Evolutionary conservation across 352 stramenopile genomes (phyloP), one percentile per base, ranked within the genome.

Genomic region (Pythium aphanidermatum): DNA sequence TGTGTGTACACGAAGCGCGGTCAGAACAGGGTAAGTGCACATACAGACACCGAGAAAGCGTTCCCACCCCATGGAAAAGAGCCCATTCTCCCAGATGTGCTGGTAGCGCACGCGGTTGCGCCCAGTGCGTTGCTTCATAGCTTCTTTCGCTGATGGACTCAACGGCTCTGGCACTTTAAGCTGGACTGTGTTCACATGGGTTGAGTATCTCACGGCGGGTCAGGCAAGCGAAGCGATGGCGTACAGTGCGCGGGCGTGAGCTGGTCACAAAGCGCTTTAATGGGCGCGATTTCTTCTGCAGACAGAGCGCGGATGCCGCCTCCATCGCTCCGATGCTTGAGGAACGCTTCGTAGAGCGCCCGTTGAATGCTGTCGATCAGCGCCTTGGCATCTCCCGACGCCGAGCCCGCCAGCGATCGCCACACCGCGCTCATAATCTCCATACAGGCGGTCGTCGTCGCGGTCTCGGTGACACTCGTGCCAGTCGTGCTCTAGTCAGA

Each of bases 71-170:
- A 92, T 90, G 19, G 81, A 90, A 41, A 92, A 76, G 24, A 70
- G 70, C 20, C 83, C 58, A 42, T 90, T 74, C 49, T 90, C 81
- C 39, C 77, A 90, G n/a, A 92, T 73, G 58, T 92, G 77, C 39
- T 87, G 53, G 56, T 92, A 92, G 24, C 65, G 58, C 36, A 90
- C 77, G 29, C 49, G 60, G 43, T 67, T 71, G 24, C 47, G 51
- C 2, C 48, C 42, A 14, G 14, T 41, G 26, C 29, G 33, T 25
- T 41, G 4, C 23, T 38, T 61, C 26, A 4, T 50, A 23, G 20
- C 25, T 28, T 43, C 20, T n/a, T 16, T 30, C 9, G 26, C 11
- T 10, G 19, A n/a, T 34, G 53, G 12, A 23, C 17, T 35, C 25
- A 39, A 20, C 1, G 47, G 23, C 12, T 64, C 46, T 9, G 74